phyloP scores from a whole-genome alignment of 768 basidiomycete species.

The Porpolomopsis calyptriformis region DNA sequence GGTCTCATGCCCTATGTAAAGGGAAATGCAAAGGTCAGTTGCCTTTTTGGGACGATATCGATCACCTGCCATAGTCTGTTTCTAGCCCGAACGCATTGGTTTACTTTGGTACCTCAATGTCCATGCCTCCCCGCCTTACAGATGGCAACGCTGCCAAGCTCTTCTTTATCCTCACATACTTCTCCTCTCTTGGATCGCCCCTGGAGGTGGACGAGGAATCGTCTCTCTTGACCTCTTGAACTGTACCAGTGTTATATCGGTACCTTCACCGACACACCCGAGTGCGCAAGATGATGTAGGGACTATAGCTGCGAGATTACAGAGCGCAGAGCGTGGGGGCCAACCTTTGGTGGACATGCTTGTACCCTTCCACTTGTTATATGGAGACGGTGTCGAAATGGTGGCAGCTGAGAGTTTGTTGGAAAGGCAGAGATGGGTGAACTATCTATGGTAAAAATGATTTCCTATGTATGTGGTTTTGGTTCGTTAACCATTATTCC shows the following conservation, averaged over 20 bases:
- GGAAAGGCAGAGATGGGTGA: slow-evolving; percentile 86
- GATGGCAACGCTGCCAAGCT: slow-evolving; percentile 76
- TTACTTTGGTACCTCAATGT: slow-evolving; percentile 89
- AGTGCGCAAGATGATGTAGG: slow-evolving; percentile 80
- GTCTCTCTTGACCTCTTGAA: slow-evolving; percentile 81
- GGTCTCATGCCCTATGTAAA: slow-evolving; percentile 40
- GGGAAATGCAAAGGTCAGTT: slow-evolving; percentile 38
- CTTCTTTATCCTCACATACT: slow-evolving; percentile 77
- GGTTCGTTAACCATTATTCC: neutral
- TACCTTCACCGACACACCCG: slow-evolving; percentile 72
- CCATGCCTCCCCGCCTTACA: slow-evolving; percentile 66
- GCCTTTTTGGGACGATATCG: slow-evolving; percentile 8
- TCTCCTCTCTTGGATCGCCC: slow-evolving; percentile 77
- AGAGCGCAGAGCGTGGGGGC: slow-evolving; percentile 38
- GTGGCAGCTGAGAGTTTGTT: slow-evolving; percentile 81
- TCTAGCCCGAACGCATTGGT: slow-evolving; percentile 77
- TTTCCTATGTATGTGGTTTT: slow-evolving; percentile 2
- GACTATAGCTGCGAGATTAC: slow-evolving; percentile 63
- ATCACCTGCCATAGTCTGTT: slow-evolving; percentile 13
- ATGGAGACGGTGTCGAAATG: slow-evolving; percentile 81
- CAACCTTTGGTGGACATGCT: slow-evolving; percentile 56
- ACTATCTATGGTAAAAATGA: slow-evolving; percentile 65
- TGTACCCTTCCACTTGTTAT: slow-evolving; percentile 86
- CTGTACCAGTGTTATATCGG: slow-evolving; percentile 76
- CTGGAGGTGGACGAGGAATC: slow-evolving; percentile 72